A percentile compares a stretch with the other conserved stretches of the same genome.
Conservation (phyloP, 345 rosid species). For the Eutrema yunnanense region DNA sequence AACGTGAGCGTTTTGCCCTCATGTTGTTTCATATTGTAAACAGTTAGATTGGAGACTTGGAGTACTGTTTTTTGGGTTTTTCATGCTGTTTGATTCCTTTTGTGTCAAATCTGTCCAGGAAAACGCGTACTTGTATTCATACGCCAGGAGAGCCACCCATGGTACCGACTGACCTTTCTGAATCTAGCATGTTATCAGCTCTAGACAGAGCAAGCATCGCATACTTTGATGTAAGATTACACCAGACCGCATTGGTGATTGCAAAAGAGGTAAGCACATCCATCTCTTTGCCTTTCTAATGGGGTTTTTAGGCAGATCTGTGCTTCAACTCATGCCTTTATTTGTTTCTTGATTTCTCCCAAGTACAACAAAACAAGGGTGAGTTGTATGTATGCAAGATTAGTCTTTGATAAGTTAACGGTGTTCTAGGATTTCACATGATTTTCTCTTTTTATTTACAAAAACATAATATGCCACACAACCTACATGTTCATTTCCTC, state of each 20-base stretch:
- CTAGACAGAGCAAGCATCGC: slow-evolving; percentile 52
- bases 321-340: background rate
- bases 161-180: slow-evolving; percentile 54
- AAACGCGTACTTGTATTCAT: slow-evolving; percentile 91
- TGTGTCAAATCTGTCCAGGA: slow-evolving; percentile 36
- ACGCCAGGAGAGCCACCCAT: slow-evolving; percentile 76
- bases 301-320: background rate
- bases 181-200: slow-evolving; percentile 44
- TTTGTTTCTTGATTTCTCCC: background rate
- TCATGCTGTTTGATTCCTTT: background rate
- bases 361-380: background rate
- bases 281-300: background rate
- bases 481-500: slow-evolving; percentile 11
- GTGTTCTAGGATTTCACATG: background rate
- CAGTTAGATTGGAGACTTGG: background rate
- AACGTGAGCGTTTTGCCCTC: slow-evolving; percentile 46
- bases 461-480: background rate
- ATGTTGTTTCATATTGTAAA: background rate
- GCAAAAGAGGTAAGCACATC: slow-evolving; percentile 63
- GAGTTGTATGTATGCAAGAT: background rate
- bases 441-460: background rate
- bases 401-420: background rate
- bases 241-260: slow-evolving; percentile 53
- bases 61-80: background rate
- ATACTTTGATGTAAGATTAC: slow-evolving; percentile 68